Base-by-base conservation (phyloP, 805 yeast species). In the Ogataea ganodermae region DNA sequence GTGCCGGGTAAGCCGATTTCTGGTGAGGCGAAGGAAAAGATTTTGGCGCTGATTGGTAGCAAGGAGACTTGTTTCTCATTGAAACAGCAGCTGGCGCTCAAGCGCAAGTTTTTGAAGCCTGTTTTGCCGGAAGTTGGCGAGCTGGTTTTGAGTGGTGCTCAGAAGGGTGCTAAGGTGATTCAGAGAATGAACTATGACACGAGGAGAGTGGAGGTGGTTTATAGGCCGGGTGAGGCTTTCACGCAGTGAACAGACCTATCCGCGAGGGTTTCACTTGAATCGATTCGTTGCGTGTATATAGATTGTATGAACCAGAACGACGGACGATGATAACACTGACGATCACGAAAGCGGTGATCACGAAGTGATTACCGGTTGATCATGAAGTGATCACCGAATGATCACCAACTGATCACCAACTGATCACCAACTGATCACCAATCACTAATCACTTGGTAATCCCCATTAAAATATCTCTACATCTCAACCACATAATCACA, bases 181-280 rank as follows among this genome's bases (percentile, higher is more conserved):
- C 76, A 78, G 55, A 76, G 83, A 48, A 88, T 83, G 77, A 83
- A 88, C 62, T 78, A 81, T 45, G 73, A 68, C 18, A 73, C 73
- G 38, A 72, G 79, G 53, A 71, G 65, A 49, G 71, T 84, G 31
- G 82, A 80, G 50, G 68, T 73, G 6, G 69, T 84, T 49, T 72
- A 76, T 46, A 79, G 86, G 67, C 69, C 80, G 24, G 77, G 73
- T 55, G 75, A 71, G 24, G 81, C 83, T 8, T 80, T 79, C 48
- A 31, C 17, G 9, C 7, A 31, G 6, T 31, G 35, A 31, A n/a
- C n/a, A n/a, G n/a, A n/a, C n/a, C n/a, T n/a, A n/a, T n/a, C n/a
- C n/a, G n/a, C n/a, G n/a, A n/a, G n/a, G n/a, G n/a, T n/a, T n/a
- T n/a, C n/a, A n/a, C n/a, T n/a, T n/a, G n/a, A n/a, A n/a, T n/a